Percentiles rank a stretch among this genome's conserved stretches.
Evolutionary conservation across 1,139 yeast genomes (phyloP).

Genomic region (Fermentozyma sake): DNA sequence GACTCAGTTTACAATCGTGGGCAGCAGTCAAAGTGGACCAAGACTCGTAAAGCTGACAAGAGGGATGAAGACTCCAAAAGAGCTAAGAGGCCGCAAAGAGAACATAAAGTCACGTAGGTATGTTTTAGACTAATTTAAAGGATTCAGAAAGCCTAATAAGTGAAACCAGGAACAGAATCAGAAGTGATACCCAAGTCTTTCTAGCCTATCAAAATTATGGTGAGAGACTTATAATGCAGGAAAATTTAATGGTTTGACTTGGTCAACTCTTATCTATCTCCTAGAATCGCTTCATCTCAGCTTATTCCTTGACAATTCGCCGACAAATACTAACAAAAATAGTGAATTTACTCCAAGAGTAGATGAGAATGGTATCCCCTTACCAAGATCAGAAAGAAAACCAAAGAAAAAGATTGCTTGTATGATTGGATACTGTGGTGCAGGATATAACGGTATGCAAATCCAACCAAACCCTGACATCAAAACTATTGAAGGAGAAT

Average conservation of each 20-base stretch:
- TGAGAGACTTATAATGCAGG: no score
- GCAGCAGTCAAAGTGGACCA: no score
- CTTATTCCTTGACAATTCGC: background rate
- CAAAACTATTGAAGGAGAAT: conserved; percentile 87
- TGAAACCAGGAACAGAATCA: no score
- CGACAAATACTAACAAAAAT: conserved; percentile 18
- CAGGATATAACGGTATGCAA: conserved; percentile 98
- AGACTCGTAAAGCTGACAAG: conserved; percentile 29
- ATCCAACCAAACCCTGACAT: conserved; percentile 75
- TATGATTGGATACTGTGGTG: conserved; percentile 94
- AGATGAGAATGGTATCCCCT: conserved; percentile 61
- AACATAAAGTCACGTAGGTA: conserved; percentile 49
- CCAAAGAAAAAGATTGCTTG: conserved; percentile 91
- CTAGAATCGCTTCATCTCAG: no score
- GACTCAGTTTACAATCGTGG: no score
- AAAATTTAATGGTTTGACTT: no score
- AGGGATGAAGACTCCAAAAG: conserved; percentile 31
- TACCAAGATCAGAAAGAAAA: conserved; percentile 55
- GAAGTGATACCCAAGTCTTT: no score
- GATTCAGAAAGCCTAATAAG: no score
- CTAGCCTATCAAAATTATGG: no score
- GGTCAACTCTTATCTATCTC: no score
- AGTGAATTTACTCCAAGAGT: conserved; percentile 41
- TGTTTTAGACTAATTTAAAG: conserved; percentile 12
- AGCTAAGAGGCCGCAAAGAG: conserved; percentile 22